phyloP scores from a whole-genome alignment of 176 grass and related monocot genomes.

The Eleusine coracana region DNA sequence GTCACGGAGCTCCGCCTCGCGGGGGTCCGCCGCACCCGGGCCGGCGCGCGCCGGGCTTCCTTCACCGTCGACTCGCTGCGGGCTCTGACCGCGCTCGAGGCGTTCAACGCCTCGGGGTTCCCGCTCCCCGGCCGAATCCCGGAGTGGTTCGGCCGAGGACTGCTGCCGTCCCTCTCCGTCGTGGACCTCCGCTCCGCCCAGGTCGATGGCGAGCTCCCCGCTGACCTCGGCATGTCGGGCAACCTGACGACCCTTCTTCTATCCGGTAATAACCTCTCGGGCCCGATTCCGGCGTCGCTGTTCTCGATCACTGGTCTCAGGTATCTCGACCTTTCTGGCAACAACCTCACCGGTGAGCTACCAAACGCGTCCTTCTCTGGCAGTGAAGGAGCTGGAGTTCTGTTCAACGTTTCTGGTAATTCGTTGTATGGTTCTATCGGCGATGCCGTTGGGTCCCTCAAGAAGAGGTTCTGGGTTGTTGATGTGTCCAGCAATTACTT shows the following conservation, averaged over 20 bases:
- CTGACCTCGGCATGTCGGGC: constrained; percentile 54
- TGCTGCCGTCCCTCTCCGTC: constrained; percentile 52
- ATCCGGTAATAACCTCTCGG: constrained; percentile 59
- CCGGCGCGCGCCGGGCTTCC: constrained; percentile 27
- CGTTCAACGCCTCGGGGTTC: constrained; percentile 83
- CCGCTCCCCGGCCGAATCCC: constrained; percentile 74
- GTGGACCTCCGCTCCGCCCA: constrained; percentile 57
- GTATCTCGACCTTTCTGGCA: constrained; percentile 67
- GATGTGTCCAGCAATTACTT: constrained; percentile 86
- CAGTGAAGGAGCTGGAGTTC: constrained; percentile 4
- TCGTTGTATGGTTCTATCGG: constrained; percentile 63
- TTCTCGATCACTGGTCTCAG: constrained; percentile 48
- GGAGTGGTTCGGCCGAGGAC: constrained; percentile 60
- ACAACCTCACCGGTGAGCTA: constrained; percentile 68
- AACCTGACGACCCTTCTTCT: constrained; percentile 63
- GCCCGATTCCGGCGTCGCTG: constrained; percentile 54
- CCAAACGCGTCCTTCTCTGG: background rate
- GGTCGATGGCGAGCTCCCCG: constrained; percentile 57
- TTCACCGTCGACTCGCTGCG: constrained; percentile 65
- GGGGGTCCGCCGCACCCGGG: constrained; percentile 66
- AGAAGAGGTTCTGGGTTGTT: constrained; percentile 57
- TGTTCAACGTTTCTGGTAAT: constrained; percentile 77
- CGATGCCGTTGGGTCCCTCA: constrained; percentile 24
- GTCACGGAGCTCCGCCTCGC: constrained; percentile 54
- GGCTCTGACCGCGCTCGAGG: constrained; percentile 52